Conservation (phyloP, 495 filamentous ascomycete species). For the Hypoxylon lenormandii region DNA sequence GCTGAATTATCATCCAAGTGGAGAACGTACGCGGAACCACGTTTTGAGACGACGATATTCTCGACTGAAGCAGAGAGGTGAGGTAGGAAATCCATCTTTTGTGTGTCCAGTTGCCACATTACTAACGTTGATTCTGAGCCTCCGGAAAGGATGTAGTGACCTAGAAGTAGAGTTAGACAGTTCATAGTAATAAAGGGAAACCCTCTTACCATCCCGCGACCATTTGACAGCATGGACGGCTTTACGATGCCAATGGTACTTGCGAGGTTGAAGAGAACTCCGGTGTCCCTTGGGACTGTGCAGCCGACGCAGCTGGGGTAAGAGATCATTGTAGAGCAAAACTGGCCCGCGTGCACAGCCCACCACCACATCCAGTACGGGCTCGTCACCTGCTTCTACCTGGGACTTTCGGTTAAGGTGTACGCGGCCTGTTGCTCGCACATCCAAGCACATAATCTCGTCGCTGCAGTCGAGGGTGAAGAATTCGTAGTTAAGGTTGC, state of each 20-base stretch:
- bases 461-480: slow-evolving; percentile 65
- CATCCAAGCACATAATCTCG: slow-evolving; percentile 69
- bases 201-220: slow-evolving; percentile 82
- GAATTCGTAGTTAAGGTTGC: slow-evolving; percentile 62
- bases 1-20: slow-evolving; percentile 89
- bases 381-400: slow-evolving; percentile 51
- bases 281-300: slow-evolving; percentile 49
- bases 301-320: slow-evolving; percentile 63
- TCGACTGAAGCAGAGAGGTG: slow-evolving; percentile 87
- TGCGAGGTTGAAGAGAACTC: slow-evolving; percentile 60
- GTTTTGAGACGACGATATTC: slow-evolving; percentile 82
- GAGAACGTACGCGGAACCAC: slow-evolving; percentile 81
- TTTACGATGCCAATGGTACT: slow-evolving; percentile 91
- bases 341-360: slow-evolving; percentile 81
- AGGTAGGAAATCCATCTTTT: slow-evolving; percentile 80
- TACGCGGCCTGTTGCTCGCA: slow-evolving; percentile 49
- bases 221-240: slow-evolving; percentile 83
- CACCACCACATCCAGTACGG: slow-evolving; percentile 74
- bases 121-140: slow-evolving; percentile 90
- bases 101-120: slow-evolving; percentile 94
- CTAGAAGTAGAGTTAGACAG: slow-evolving; percentile 59
- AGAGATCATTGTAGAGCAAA: slow-evolving; percentile 78
- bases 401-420: slow-evolving; percentile 53
- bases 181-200: slow-evolving; percentile 5
- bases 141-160: slow-evolving; percentile 95